Base-by-base conservation (phyloP, 495 filamentous ascomycete genomes). In the Rhizodiscina lignyota region DNA sequence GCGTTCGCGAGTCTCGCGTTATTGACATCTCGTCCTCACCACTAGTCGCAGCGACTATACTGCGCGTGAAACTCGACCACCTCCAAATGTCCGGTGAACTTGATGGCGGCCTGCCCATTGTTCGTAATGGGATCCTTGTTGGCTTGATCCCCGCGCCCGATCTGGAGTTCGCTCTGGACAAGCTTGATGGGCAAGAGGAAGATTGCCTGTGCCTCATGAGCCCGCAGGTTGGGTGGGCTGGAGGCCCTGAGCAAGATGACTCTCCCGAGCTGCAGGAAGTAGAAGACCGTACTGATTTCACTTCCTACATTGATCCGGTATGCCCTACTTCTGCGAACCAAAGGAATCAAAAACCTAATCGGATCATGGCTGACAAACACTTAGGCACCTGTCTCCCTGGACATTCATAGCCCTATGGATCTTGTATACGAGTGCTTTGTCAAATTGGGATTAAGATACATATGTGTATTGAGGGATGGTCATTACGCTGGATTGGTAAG, bases 381-480 rank as follows among this genome's bases (percentile, higher is more conserved):
- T n/a, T 31, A 72, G 67, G 79, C 87, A 17, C 89, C 89, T 1
- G 63, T 97, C 12, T 72, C 86, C 4, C 61, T 97, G 18, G 89
- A 96, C 50, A 77, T 91, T 20, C 70, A 78, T 47, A 86, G 78
- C 1, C 84, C 89, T 2, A 89, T 97, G 66, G 87, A 97, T 53
- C 53, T 96, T 34, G 89, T 94, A 26, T 94, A 93, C 44, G 87
- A 97, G 51, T 92, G 83, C 47, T 97, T 96, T 58, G 83, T 83
- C 29, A 97, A 97, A 55, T 60, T 97, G 13, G 89, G 89, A 1
- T 53, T 97, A 40, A 65, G 89, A 37, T 96, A 94, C 55, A 74
- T 97, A 29, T 96, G 89, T 56, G 85, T 93, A 15, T 55, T 92
- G 18, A 68, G 62, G 26, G 72, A 92, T 48, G 89, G 89, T 16